These are phyloP conservation scores for Leishmania gerbilli DNA, from an alignment of 208 protist genomes.

Conservation along the genomic window DNA sequence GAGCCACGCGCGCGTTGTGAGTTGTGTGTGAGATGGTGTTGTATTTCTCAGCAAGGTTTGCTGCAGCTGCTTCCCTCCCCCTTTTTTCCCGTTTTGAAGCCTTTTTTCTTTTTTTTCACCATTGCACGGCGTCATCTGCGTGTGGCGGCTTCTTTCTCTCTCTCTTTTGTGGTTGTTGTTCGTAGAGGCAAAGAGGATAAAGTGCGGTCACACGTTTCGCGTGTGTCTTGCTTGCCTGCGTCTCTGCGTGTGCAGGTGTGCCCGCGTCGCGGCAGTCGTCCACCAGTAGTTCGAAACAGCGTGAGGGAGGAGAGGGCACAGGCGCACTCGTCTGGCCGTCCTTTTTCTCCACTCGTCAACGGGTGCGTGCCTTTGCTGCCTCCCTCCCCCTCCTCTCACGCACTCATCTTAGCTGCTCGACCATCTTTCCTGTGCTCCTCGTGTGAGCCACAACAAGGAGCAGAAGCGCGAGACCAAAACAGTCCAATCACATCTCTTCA, in stretches of 20 bases:
- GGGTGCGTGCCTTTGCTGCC: too few species aligned
- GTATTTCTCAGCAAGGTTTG: not conserved
- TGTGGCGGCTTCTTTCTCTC: not conserved
- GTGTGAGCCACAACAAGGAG: too few species aligned
- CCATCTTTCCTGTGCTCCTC: not conserved
- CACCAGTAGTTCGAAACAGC: not conserved
- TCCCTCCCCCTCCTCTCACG: not conserved
- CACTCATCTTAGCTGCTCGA: not conserved
- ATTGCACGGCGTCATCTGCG: not conserved
- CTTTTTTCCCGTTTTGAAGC: not conserved
- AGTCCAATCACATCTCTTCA: not conserved
- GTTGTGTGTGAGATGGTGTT: not conserved
- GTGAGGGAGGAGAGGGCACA: not conserved
- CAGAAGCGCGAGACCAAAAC: not conserved
- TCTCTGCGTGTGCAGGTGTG: not conserved
- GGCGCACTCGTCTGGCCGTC: not conserved
- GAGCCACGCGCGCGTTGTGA: not conserved
- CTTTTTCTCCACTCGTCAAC: not conserved
- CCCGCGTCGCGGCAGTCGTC: not conserved
- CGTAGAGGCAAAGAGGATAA: not conserved
- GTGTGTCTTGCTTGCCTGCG: not conserved
- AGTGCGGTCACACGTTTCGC: not conserved
- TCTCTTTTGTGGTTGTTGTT: not conserved
- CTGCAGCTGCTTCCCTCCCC: not conserved
- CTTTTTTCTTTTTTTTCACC: not conserved